Conservation (phyloP, 495 filamentous ascomycete species). For the Penicillium argentinense region DNA sequence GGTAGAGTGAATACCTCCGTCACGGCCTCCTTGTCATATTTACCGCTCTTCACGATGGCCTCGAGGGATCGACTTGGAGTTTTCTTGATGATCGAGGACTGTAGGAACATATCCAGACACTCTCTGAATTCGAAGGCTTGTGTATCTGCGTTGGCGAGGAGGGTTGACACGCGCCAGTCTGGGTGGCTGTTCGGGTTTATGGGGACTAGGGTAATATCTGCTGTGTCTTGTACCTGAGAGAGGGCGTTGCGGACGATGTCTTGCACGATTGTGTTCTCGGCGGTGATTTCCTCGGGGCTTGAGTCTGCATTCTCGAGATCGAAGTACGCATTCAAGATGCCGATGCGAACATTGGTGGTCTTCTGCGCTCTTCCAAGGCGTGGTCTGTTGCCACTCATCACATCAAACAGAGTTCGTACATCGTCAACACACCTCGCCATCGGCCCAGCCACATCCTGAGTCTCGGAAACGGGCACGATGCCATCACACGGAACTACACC, state of each 20-base stretch:
- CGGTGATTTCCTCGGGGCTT: conserved; percentile 50
- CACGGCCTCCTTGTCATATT: conserved; percentile 49
- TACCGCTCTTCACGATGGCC: conserved; percentile 56
- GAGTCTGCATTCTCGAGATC: conserved; percentile 35
- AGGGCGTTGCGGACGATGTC: conserved; percentile 40
- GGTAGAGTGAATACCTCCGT: conserved; percentile 39
- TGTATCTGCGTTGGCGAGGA: conserved; percentile 49
- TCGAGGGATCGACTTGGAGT: conserved; percentile 39
- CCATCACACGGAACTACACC: conserved; percentile 54
- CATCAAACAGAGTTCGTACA: conserved; percentile 52
- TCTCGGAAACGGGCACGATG: conserved; percentile 59
- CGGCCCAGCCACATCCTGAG: conserved; percentile 61
- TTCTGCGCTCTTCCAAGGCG: conserved; percentile 12
- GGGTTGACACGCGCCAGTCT: conserved; percentile 49
- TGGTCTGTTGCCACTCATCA: conserved; percentile 51
- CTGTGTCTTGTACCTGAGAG: conserved; percentile 22
- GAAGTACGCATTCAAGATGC: conserved; percentile 47
- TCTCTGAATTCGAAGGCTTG: conserved; percentile 59
- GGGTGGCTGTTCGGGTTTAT: conserved; percentile 42
- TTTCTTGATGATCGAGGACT: conserved; percentile 21
- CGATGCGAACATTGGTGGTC: conserved; percentile 26
- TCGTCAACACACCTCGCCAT: conserved; percentile 57
- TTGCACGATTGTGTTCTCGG: conserved; percentile 56
- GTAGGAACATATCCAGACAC: conserved; percentile 47
- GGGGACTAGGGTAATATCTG: conserved; percentile 17